phyloP scores from a whole-genome alignment of 441 rosid genomes.

The Erysimum cheiri region DNA sequence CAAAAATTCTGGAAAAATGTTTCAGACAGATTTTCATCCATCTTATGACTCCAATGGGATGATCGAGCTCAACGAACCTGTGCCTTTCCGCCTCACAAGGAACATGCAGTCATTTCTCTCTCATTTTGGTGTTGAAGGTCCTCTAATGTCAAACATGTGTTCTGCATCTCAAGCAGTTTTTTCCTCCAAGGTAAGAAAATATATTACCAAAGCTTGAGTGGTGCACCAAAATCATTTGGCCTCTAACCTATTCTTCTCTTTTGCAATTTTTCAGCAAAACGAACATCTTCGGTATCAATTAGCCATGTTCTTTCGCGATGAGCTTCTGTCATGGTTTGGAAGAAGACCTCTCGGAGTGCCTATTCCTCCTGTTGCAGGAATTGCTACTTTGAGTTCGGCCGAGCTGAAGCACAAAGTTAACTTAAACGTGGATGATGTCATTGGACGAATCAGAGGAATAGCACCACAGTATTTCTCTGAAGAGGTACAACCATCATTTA shows the following conservation, averaged over 20 bases:
- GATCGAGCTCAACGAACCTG: slow-evolving; percentile 92
- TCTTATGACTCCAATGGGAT: slow-evolving; percentile 90
- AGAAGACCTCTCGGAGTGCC: slow-evolving; percentile 85
- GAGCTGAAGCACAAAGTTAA: slow-evolving; percentile 83
- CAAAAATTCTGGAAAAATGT: slow-evolving; percentile 90
- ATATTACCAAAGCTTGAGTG: slow-evolving; percentile 14
- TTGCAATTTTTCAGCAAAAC: slow-evolving; percentile 68
- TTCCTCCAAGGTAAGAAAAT: slow-evolving; percentile 71
- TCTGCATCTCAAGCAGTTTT: slow-evolving; percentile 94
- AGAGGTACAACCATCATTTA: slow-evolving; percentile 62
- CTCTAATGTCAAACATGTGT: slow-evolving; percentile 83
- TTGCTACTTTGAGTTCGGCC: slow-evolving; percentile 63
- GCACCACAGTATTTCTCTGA: slow-evolving; percentile 82
- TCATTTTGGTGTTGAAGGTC: slow-evolving; percentile 96
- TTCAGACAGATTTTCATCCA: slow-evolving; percentile 99
- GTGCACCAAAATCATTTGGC: slow-evolving; percentile 14
- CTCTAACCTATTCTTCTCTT: slow-evolving; percentile 26
- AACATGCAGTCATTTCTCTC: slow-evolving; percentile 97
- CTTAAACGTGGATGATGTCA: slow-evolving; percentile 80
- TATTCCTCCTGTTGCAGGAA: slow-evolving; percentile 60
- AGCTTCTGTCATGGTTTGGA: slow-evolving; percentile 95
- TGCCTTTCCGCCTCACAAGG: slow-evolving; percentile 94
- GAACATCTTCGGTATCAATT: slow-evolving; percentile 92
- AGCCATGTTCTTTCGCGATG: slow-evolving; percentile 98
- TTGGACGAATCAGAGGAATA: slow-evolving; percentile 75